phyloP scores from a whole-genome alignment of 2,329 filamentous ascomycete species.

The Talaromyces sp. region DNA sequence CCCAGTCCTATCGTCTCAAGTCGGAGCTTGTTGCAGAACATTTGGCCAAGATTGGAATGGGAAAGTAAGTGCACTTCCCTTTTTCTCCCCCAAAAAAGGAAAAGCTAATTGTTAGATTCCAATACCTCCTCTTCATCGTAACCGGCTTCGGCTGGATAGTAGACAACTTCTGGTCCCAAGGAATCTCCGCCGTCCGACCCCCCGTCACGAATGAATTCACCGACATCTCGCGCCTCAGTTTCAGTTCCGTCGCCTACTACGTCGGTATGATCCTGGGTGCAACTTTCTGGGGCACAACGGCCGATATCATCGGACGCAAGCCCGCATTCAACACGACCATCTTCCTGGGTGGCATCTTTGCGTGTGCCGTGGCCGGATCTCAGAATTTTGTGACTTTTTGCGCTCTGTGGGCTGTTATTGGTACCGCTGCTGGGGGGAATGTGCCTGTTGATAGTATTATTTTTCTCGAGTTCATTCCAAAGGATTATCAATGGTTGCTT shows the following conservation, averaged over 20 bases:
- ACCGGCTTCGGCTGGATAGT: slow-evolving; percentile 69
- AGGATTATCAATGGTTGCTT: slow-evolving; percentile 31
- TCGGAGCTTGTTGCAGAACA: slow-evolving; percentile 31
- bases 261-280: slow-evolving; percentile 49
- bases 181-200: slow-evolving; percentile 31
- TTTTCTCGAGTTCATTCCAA: slow-evolving; percentile 32
- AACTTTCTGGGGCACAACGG: slow-evolving; percentile 47
- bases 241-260: slow-evolving; percentile 36
- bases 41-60: slow-evolving; percentile 33
- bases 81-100: no score
- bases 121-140: slow-evolving; percentile 65
- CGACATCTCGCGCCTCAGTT: slow-evolving; percentile 30
- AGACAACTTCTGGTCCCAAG: slow-evolving; percentile 53
- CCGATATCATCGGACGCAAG: slow-evolving; percentile 45
- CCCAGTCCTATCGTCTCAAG: slow-evolving; percentile 34
- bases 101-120: slow-evolving; percentile 28
- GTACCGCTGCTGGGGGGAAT: slow-evolving; percentile 31
- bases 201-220: slow-evolving; percentile 30
- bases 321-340: slow-evolving; percentile 50
- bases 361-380: slow-evolving; percentile 28
- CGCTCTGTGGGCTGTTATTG: slow-evolving; percentile 31
- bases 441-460: slow-evolving; percentile 32
- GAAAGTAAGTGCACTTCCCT: slow-evolving; percentile 34
- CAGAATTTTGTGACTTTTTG: slow-evolving; percentile 31
- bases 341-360: slow-evolving; percentile 40